phyloP scores from a whole-genome alignment of 78 protist species.

The Polysphondylium violaceum region DNA sequence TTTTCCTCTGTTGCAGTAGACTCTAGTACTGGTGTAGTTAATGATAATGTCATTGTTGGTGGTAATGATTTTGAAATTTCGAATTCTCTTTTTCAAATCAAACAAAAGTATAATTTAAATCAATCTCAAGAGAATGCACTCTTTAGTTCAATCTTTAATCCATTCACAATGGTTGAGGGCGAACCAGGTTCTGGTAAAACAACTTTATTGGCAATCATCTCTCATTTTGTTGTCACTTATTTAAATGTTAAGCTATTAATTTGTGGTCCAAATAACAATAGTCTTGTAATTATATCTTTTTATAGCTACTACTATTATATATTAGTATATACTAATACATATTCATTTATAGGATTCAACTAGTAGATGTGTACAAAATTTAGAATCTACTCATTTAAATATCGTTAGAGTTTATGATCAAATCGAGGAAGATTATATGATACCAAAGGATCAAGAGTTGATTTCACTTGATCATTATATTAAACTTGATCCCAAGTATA shows the following conservation, averaged over 20 bases:
- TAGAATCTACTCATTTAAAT: not conserved
- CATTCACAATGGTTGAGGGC: slow-evolving; percentile 35
- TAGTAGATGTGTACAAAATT: slow-evolving; percentile 10
- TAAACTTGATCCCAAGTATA: not conserved
- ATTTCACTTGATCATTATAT: not conserved
- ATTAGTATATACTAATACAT: not conserved
- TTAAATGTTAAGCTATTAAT: slow-evolving; percentile 7
- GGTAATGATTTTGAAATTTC: too few species aligned
- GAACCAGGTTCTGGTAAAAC: slow-evolving; percentile 61
- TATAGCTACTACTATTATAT: not conserved
- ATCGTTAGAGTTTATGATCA: slow-evolving; percentile 15
- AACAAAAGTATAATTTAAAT: not conserved
- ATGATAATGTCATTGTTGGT: too few species aligned
- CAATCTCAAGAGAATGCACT: slow-evolving; percentile 2
- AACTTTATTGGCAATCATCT: slow-evolving; percentile 5
- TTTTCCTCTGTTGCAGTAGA: too few species aligned
- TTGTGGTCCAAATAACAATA: slow-evolving; percentile 62
- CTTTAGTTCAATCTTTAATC: not conserved
- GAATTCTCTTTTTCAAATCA: too few species aligned
- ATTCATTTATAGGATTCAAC: slow-evolving; percentile 16
- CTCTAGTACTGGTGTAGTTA: too few species aligned
- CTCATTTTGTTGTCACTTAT: not conserved
- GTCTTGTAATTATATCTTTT: slow-evolving; percentile 15
- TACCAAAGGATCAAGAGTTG: not conserved
- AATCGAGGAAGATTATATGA: not conserved